These are phyloP conservation scores for Austroboletus eburneus DNA, from an alignment of 768 basidiomycete species.

Conservation along the genomic window DNA sequence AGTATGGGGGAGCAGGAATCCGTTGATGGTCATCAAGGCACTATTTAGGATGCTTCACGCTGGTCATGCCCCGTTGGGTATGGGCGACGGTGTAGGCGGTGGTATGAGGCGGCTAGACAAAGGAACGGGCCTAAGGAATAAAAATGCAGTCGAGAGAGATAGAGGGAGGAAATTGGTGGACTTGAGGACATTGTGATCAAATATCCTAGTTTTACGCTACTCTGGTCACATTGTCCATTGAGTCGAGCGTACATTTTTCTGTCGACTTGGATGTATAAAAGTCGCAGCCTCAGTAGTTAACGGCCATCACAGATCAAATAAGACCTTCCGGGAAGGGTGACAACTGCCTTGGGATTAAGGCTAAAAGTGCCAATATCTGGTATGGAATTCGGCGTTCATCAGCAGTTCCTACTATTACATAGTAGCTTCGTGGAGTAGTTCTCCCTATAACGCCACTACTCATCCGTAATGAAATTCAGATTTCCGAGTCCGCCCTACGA, in stretches of 20 bases:
- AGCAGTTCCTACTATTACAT: too few species aligned
- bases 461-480: too few species aligned
- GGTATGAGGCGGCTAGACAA: conserved; percentile 66
- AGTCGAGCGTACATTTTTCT: not conserved
- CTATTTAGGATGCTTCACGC: conserved; percentile 79
- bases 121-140: conserved; percentile 66
- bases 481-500: too few species aligned
- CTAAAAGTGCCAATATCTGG: too few species aligned
- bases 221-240: not conserved
- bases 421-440: too few species aligned
- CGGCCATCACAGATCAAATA: too few species aligned
- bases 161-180: conserved; percentile 76
- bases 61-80: conserved; percentile 71
- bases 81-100: conserved; percentile 83
- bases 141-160: conserved; percentile 73
- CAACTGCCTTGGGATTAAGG: too few species aligned
- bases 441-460: too few species aligned
- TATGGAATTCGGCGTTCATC: too few species aligned
- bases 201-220: not conserved
- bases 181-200: conserved; percentile 45
- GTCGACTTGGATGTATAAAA: conserved; percentile 1
- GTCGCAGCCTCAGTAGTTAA: too few species aligned
- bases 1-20: conserved; percentile 90
- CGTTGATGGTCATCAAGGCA: conserved; percentile 72
- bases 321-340: too few species aligned